phyloP scores from a whole-genome alignment of 192 early-diverging fungal species.

The Chytriomyces sp. region DNA sequence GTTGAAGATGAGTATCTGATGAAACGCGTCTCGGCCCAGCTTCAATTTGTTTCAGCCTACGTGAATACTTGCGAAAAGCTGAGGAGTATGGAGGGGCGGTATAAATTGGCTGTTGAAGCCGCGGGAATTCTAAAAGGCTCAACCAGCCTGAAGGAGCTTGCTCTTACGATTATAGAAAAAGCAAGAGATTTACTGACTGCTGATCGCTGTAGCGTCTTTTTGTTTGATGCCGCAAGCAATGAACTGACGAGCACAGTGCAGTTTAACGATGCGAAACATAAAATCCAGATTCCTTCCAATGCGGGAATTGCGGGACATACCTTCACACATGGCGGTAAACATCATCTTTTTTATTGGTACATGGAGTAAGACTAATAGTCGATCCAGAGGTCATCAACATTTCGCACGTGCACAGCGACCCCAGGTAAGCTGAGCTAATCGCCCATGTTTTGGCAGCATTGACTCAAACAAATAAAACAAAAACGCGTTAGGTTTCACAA shows the following conservation, averaged over 20 bases:
- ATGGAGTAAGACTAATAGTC: neutral
- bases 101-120: constrained; percentile 3
- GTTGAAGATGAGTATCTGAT: constrained; percentile 17
- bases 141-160: neutral
- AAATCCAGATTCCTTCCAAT: constrained; percentile 10
- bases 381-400: constrained; percentile 25
- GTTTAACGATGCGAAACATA: neutral
- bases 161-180: neutral
- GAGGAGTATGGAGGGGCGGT: neutral
- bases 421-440: neutral
- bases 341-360: neutral
- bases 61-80: neutral
- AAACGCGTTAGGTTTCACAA: constrained; percentile 8
- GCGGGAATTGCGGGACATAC: constrained; percentile 23
- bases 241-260: neutral
- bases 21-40: constrained; percentile 11
- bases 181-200: constrained; percentile 1
- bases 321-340: constrained; percentile 15
- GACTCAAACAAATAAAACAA: neutral
- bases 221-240: constrained; percentile 1
- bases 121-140: neutral
- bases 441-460: no score
- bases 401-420: neutral
- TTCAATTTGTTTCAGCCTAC: neutral
- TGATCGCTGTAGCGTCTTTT: constrained; percentile 23